Evolutionary conservation across 768 basidiomycete genomes (phyloP), one percentile per base, ranked within the genome.

Genomic region (Chalciporus chontae): DNA sequence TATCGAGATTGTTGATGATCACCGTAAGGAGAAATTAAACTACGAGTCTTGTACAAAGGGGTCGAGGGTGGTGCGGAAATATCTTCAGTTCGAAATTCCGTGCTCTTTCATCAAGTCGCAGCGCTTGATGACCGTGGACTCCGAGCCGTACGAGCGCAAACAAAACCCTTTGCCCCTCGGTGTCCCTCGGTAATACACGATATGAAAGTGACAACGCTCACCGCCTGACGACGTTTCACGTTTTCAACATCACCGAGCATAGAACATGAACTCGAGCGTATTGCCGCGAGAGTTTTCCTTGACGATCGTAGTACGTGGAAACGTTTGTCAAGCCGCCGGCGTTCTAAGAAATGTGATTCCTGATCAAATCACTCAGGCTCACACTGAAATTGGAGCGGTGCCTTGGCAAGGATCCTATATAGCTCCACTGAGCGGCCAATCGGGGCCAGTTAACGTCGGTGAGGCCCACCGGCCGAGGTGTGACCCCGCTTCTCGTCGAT

Each of bases 1-100:
- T 40, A 40, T 34, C 31, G 39, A 51, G 45, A 43, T 43, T 43
- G 17, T 29, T 50, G 48, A 54, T 27, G 55, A 61, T 53, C 52
- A 26, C 38, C 43, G 37, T 59, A 27, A 41, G 37, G 26, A 47
- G 39, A 36, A 45, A 36, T 54, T 49, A 19, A 50, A 47, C 9
- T 43, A n/a, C 41, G 41, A 42, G 8, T 17, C 23, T 26, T 13
- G 26, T 5, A 26, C 23, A 40, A 44, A 29, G 36, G 15, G 47
- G 37, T 37, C 43, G 5, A 41, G n/a, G 49, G 26, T n/a, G 13
- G 26, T n/a, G 13, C 31, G 19, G 32, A 21, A n/a, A 15, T 37
- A 32, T 31, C 23, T 31, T 31, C 13, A 10, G 29, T 31, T 11
- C 29, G 10, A 31, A 31, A 11, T 31, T 9, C 10, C 10, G 29